Base-by-base conservation (phyloP, 768 basidiomycete species). In the Tephrocybe rancida region DNA sequence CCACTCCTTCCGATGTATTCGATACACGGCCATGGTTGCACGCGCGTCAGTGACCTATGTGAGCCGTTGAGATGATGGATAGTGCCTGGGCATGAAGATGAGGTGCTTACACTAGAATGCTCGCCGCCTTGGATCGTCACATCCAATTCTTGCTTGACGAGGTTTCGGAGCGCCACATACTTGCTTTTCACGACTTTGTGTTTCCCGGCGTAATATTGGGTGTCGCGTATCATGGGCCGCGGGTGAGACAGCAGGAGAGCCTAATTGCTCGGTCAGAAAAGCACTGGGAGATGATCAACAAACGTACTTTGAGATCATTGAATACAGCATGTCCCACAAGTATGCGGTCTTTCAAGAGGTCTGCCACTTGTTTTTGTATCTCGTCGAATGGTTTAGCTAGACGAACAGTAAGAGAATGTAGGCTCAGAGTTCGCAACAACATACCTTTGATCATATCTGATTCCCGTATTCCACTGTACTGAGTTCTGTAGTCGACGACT, bases 11-110 rank as follows among this genome's bases (percentile, higher is more conserved):
- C 89, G 86, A 68, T 95, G 80, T 16, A 95, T 64, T 6, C 94
- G 81, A 67, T 90, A 98, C 34, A 98, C 75, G 0, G 93, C 95
- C 93, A 99, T 97, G 0, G 95, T 91, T 0, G 95, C 96, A 47
- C 95, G 81, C 0, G 95, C 94, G 66, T 98, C 95, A 16, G 84
- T 90, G 4, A 98, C 86, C 95, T 97, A 53, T 21, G 38, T 48
- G 34, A 24, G 18, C 39, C 48, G 22, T 38, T 44, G 26, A 34
- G 39, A 55, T 21, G 11, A 42, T 22, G 35, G 30, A 16, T 21
- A n/a, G n/a, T n/a, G n/a, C n/a, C n/a, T n/a, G 42, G 47, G 16
- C 25, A 51, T 9, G 19, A 30, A 37, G 44, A 30, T 22, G 34
- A 21, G 49, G 9, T 8, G 76, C 90, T 50, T 66, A 95, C 95